Evolutionary conservation across 2,329 filamentous ascomycete genomes (phyloP).

Genomic region (Endothia cerciana): DNA sequence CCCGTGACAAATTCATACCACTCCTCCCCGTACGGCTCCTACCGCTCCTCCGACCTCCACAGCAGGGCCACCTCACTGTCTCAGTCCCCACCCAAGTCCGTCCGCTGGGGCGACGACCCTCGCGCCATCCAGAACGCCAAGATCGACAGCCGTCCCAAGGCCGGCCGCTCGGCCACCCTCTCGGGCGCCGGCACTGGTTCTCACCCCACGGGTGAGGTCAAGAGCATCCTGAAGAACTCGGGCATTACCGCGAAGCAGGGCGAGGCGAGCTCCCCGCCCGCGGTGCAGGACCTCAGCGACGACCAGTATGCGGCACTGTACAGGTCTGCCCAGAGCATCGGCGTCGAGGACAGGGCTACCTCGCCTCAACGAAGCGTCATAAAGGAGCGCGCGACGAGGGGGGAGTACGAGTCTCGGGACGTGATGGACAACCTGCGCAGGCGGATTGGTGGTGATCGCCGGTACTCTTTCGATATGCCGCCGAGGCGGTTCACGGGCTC

Average conservation of each 20-base stretch:
- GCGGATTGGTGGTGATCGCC: constrained; percentile 18
- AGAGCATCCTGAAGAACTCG: constrained; percentile 28
- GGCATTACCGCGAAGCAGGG: neutral
- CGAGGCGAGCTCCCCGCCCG: constrained; percentile 4
- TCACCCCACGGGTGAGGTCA: constrained; percentile 23
- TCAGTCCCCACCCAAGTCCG: constrained; percentile 22
- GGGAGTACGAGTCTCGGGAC: constrained; percentile 21
- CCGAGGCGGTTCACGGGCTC: constrained; percentile 23
- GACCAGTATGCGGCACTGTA: constrained; percentile 26
- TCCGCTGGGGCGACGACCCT: constrained; percentile 28
- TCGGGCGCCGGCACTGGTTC: constrained; percentile 23
- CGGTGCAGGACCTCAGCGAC: constrained; percentile 19
- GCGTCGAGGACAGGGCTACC: constrained; percentile 24
- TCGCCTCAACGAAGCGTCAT: constrained; percentile 20
- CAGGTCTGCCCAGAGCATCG: constrained; percentile 21
- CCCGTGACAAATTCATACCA: constrained; percentile 17
- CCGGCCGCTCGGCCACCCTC: constrained; percentile 23
- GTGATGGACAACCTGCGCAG: constrained; percentile 22
- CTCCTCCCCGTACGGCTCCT: constrained; percentile 22
- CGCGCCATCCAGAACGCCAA: constrained; percentile 26
- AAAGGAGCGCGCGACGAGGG: constrained; percentile 18
- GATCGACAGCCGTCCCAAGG: constrained; percentile 22
- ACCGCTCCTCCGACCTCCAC: constrained; percentile 15
- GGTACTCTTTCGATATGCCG: constrained; percentile 27
- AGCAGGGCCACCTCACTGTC: constrained; percentile 19